Evolutionary conservation across 139 green algal genomes (phyloP), one percentile per base, ranked within the genome.

Genomic region (Chlorella sp.): DNA sequence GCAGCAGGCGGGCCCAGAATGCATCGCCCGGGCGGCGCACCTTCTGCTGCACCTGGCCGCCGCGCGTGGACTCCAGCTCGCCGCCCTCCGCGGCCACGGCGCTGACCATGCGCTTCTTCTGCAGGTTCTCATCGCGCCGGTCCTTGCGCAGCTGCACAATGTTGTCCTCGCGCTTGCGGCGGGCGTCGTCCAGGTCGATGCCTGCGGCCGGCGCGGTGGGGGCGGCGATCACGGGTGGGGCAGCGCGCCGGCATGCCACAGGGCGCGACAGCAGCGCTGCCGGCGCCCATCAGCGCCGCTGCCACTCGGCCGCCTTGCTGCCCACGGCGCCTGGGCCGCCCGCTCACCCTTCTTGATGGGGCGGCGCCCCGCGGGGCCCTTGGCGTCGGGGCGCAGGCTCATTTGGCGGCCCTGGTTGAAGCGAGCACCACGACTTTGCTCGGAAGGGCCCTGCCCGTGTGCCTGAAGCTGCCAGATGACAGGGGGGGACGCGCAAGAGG

Each of bases 61-160:
- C 67, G 41, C 80, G 54, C 28, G 73, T 91, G 32, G 84, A 92
- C n/a, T 94, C 91, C 56, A 74, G 68, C 85, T 77, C 79, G 46
- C 68, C 78, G 48, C 44, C 81, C 69, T 83, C 43, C 6, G 56
- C 81, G 3, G 46, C 70, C 30, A 89, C 83, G 43, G 76, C 65
- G 44, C 91, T 92, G 17, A 94, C 93, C 76, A 91, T 92, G 26
- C 97, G 91, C 92, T 99, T 99, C 92, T 99, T 99, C 90, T 97
- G 93, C 88, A 99, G 82, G 85, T 95, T 98, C 88, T 99, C 97
- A 93, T 99, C 96, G 22, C 97, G 92, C 90, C 98, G 99, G 90
- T 92, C 96, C 91, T 99, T 99, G 56, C 97, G 92, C 83, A 99
- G 94, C 88, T 98, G 93, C 11, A 99, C 94, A 82, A 99, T 98